Conservation (phyloP, 2,329 filamentous ascomycete genomes). For the Neonectria ditissima region DNA sequence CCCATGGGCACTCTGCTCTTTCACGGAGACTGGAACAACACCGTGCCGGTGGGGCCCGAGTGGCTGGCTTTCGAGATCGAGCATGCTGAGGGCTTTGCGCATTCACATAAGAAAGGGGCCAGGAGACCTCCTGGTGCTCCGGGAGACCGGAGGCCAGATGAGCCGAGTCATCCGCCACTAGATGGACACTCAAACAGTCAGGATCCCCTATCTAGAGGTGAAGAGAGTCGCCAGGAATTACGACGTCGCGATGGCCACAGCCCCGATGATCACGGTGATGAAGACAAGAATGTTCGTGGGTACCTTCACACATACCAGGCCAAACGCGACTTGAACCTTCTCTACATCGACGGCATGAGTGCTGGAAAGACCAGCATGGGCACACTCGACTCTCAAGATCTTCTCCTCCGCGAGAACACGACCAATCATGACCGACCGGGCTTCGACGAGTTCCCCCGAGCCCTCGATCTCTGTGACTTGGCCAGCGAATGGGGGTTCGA, state of each 20-base stretch:
- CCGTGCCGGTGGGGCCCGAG: slow-evolving; percentile 66
- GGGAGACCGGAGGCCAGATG: background rate
- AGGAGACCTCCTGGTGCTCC: background rate
- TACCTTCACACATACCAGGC: slow-evolving; percentile 76
- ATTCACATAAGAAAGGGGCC: slow-evolving; percentile 30
- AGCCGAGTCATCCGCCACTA: slow-evolving; percentile 10
- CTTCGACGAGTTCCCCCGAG: slow-evolving; percentile 64
- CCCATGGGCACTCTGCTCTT: slow-evolving; percentile 75
- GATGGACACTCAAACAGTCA: slow-evolving; percentile 1
- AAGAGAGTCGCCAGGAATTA: slow-evolving; percentile 25
- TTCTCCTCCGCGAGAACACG: slow-evolving; percentile 63
- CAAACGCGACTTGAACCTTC: slow-evolving; percentile 65
- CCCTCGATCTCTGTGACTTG: slow-evolving; percentile 66
- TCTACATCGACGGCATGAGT: slow-evolving; percentile 78
- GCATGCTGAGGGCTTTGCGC: slow-evolving; percentile 75
- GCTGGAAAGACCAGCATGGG: slow-evolving; percentile 74
- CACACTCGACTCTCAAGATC: slow-evolving; percentile 76
- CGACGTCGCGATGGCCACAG: slow-evolving; percentile 17
- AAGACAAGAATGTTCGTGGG: slow-evolving; percentile 53
- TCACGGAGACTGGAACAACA: slow-evolving; percentile 66
- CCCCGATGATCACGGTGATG: slow-evolving; percentile 15
- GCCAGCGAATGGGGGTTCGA: slow-evolving; percentile 68
- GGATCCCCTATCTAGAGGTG: slow-evolving; percentile 1
- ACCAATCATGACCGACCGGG: slow-evolving; percentile 14
- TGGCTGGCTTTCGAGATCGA: slow-evolving; percentile 85